These are phyloP conservation scores for Collybia mongolica DNA, from an alignment of 768 basidiomycete genomes.

Conservation along the genomic window DNA sequence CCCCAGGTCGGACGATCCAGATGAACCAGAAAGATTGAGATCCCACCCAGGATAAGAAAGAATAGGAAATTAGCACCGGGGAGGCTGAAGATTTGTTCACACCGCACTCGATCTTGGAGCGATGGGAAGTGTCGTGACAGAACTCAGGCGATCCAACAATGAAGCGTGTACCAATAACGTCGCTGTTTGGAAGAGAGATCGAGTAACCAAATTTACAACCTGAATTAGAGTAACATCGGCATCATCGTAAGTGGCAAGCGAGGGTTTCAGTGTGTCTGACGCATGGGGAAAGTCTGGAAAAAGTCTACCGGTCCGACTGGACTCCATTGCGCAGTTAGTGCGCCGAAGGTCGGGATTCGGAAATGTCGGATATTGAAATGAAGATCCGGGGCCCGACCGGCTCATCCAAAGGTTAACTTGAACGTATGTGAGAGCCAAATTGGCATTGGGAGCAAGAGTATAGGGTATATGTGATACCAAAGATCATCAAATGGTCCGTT, in stretches of 20 bases:
- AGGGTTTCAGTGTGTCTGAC: conserved; percentile 4
- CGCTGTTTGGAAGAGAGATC: conserved; percentile 11
- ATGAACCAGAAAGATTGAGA: background rate
- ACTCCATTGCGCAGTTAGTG: background rate
- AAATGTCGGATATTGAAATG: conserved; percentile 7
- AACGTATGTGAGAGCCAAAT: background rate
- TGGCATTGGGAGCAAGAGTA: background rate
- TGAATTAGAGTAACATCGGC: background rate
- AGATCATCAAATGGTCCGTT: too few species aligned
- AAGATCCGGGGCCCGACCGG: background rate
- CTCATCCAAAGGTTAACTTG: background rate
- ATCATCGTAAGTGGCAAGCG: background rate
- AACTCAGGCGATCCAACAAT: background rate
- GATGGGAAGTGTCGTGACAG: conserved; percentile 1
- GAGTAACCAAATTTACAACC: conserved; percentile 3
- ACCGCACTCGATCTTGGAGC: background rate
- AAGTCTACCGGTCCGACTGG: too few species aligned
- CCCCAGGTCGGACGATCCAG: background rate
- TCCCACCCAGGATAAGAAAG: conserved; percentile 2
- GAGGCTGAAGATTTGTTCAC: background rate
- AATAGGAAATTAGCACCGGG: background rate
- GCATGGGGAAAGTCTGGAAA: conserved; percentile 7
- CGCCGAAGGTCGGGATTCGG: background rate
- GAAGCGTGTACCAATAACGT: conserved; percentile 11
- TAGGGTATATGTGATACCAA: too few species aligned